A percentile compares a stretch with the other conserved stretches of the same genome.
These are phyloP conservation scores for Parathielavia appendiculata DNA, from an alignment of 495 filamentous ascomycete genomes.

Conservation along the genomic window DNA sequence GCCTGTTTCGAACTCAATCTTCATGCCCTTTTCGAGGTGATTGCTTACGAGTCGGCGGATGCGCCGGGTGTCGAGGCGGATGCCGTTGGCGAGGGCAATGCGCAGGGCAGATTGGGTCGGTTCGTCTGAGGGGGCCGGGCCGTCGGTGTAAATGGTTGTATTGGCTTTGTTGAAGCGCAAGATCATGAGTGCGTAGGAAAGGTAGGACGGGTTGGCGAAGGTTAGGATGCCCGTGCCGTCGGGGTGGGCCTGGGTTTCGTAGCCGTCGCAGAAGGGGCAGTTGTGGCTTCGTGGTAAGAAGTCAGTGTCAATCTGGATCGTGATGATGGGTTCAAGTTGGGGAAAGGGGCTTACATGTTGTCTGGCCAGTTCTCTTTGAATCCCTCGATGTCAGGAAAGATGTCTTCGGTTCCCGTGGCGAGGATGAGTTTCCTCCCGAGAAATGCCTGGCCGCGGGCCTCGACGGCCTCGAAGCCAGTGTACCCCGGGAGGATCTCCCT, in stretches of 20 bases:
- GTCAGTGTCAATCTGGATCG: neutral
- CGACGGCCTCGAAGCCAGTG: constrained; percentile 33
- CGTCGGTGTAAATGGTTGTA: constrained; percentile 24
- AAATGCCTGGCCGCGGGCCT: constrained; percentile 30
- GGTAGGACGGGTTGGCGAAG: neutral
- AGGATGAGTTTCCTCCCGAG: constrained; percentile 47
- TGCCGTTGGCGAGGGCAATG: neutral
- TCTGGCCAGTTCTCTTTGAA: constrained; percentile 40
- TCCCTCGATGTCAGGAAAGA: constrained; percentile 32
- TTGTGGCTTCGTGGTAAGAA: constrained; percentile 25
- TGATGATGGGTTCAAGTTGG: neutral
- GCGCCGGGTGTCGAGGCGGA: neutral
- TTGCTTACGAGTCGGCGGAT: neutral
- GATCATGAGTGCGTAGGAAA: neutral
- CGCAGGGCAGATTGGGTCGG: constrained; percentile 6
- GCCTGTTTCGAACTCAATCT: neutral
- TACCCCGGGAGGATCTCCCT: constrained; percentile 18
- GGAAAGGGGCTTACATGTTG: constrained; percentile 32
- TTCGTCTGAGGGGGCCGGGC: constrained; percentile 11
- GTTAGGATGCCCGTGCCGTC: neutral
- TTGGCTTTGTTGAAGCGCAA: neutral
- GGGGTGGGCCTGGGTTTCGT: constrained; percentile 18
- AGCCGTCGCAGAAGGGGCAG: constrained; percentile 29
- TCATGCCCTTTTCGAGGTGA: neutral
- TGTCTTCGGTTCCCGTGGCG: constrained; percentile 44